phyloP scores from a whole-genome alignment of 2,329 filamentous ascomycete genomes.

The Clarireedia hainanense region DNA sequence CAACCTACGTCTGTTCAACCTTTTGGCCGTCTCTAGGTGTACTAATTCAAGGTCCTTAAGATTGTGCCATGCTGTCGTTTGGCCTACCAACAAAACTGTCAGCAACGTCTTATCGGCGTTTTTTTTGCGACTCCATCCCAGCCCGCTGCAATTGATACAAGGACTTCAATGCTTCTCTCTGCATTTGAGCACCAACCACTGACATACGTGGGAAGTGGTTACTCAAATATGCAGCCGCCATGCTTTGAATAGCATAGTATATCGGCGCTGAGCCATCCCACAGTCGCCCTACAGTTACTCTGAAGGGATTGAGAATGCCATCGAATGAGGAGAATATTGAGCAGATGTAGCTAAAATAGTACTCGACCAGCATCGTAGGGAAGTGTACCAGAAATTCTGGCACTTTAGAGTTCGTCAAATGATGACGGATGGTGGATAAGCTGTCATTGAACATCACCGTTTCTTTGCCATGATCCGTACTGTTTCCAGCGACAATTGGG shows the following conservation, averaged over 20 bases:
- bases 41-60: slow-evolving; percentile 41
- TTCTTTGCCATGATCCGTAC: neutral
- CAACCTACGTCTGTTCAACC: slow-evolving; percentile 19
- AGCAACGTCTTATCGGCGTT: slow-evolving; percentile 47
- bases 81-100: slow-evolving; percentile 50
- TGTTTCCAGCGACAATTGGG: neutral
- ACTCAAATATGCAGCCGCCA: slow-evolving; percentile 53
- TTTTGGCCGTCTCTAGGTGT: slow-evolving; percentile 25
- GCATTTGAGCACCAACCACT: slow-evolving; percentile 41
- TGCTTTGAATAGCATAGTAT: slow-evolving; percentile 54
- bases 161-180: slow-evolving; percentile 29
- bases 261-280: slow-evolving; percentile 52
- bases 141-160: slow-evolving; percentile 40
- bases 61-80: slow-evolving; percentile 53
- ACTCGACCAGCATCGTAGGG: slow-evolving; percentile 50
- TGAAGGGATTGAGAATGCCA: slow-evolving; percentile 52
- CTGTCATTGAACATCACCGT: slow-evolving; percentile 15
- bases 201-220: slow-evolving; percentile 48
- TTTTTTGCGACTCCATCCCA: slow-evolving; percentile 37
- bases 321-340: slow-evolving; percentile 58
- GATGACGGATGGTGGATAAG: slow-evolving; percentile 23
- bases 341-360: slow-evolving; percentile 57
- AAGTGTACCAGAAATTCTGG: slow-evolving; percentile 23
- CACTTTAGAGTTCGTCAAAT: slow-evolving; percentile 22
- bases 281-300: slow-evolving; percentile 47